Evolutionary conservation across 176 grass and related monocot species (phyloP).

Genomic region (Poa annua): DNA sequence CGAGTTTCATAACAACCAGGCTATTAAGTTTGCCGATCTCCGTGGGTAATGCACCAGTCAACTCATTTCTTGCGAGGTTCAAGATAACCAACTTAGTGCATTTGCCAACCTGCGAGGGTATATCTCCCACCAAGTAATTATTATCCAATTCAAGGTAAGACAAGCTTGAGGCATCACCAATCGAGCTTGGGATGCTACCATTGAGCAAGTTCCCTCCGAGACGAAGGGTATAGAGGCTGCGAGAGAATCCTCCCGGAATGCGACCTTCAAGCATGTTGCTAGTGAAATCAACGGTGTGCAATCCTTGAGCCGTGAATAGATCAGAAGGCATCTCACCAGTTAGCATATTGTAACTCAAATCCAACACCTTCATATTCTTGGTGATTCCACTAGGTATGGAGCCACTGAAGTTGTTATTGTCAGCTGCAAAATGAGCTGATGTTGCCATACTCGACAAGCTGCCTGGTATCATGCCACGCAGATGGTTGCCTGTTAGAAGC

Average conservation of each 20-base stretch:
- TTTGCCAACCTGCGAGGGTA: conserved; percentile 38
- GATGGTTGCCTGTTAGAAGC: background rate
- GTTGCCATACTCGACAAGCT: conserved; percentile 8
- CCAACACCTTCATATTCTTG: background rate
- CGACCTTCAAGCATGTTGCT: conserved; percentile 33
- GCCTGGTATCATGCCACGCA: background rate
- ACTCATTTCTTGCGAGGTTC: conserved; percentile 49
- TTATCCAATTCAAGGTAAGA: conserved; percentile 49
- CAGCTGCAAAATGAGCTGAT: background rate
- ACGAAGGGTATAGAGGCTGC: background rate
- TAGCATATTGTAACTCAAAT: conserved; percentile 16
- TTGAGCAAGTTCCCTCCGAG: conserved; percentile 27
- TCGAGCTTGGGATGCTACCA: conserved; percentile 45
- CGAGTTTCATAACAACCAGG: conserved; percentile 46
- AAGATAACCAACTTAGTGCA: conserved; percentile 48
- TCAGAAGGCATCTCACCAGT: conserved; percentile 21
- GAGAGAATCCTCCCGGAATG: conserved; percentile 4
- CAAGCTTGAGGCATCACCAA: conserved; percentile 41
- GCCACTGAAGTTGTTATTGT: background rate
- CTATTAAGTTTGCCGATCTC: conserved; percentile 46
- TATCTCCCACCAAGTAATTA: conserved; percentile 39
- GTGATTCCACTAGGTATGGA: conserved; percentile 17
- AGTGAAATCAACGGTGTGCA: conserved; percentile 45
- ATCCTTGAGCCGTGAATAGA: background rate
- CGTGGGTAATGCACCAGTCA: conserved; percentile 29